Base-by-base conservation (phyloP, 2,329 filamentous ascomycete species). In the Scleromitrula shiraiana region DNA sequence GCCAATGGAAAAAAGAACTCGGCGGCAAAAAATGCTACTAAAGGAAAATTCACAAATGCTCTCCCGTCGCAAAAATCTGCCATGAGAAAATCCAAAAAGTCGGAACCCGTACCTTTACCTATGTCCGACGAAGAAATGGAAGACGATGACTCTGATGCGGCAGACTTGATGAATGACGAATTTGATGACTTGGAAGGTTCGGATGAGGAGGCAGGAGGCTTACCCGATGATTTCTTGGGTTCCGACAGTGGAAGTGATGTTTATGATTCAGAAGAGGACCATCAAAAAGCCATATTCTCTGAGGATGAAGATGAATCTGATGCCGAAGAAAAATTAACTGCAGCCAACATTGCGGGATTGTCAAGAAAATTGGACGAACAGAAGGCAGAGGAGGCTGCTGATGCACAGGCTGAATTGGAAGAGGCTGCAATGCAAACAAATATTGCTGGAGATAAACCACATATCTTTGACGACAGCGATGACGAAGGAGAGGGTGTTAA, bases 311-410 rank as follows among this genome's bases (percentile, higher is more conserved):
- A 91, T 55, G 83, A 89, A 43, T 90, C 85, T 1, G 88, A 94
- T 59, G 83, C 81, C 5, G 88, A 95, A 68, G 90, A 96, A 69
- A 84, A 83, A 65, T 76, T 98, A 57, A 98, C 88, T 43, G 90
- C 90, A 2, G 93, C 93, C 53, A 98, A 98, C 67, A 97, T 98
- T 54, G 93, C 85, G 60, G 93, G 93, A 50, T 72, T 98, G 48
- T 90, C 91, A 47, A 77, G 82, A 59, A 91, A 89, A 66, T 69
- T 98, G 49, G 91, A 98, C 64, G 73, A 78, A 61, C 74, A 93
- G 63, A 73, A 78, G 62, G 85, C 85, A 37, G 76, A 84, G 51
- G 87, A 95, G 54, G 88, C 83, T 15, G 88, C 82, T 20, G 87
- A 90, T 53, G 88, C 88, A 20, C 81, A 90, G 58, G 85, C 83